These are phyloP conservation scores for Colletotrichum sp. DNA, from an alignment of 2,329 filamentous ascomycete genomes.

Conservation along the genomic window DNA sequence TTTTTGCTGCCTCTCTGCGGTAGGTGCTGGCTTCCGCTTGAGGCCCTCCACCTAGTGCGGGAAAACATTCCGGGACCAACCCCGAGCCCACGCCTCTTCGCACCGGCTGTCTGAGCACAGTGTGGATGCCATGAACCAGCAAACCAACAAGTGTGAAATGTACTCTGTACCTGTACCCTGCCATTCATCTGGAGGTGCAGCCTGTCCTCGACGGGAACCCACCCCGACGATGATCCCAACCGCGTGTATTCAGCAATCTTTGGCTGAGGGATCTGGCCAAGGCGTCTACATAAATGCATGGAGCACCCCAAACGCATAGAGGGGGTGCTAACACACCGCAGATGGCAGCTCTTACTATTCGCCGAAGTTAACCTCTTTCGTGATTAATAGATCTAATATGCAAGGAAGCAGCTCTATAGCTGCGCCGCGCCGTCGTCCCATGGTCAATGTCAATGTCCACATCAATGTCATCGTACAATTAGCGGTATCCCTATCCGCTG, in stretches of 20 bases:
- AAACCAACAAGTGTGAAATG: neutral
- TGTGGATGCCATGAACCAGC: too few species aligned
- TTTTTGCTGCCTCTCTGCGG: neutral
- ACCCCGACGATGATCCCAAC: neutral
- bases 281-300: neutral
- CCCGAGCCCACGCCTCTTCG: neutral
- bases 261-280: neutral
- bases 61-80: conserved; percentile 10
- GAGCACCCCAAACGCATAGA: neutral
- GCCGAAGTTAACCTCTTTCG: conserved; percentile 10
- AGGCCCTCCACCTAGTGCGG: neutral
- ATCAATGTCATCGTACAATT: conserved; percentile 13
- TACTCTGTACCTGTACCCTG: neutral
- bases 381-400: conserved; percentile 21
- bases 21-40: neutral
- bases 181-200: neutral
- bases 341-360: neutral
- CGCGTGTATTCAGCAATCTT: neutral
- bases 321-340: neutral
- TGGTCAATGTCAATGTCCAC: neutral
- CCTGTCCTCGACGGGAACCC: neutral
- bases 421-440: neutral
- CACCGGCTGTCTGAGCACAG: neutral
- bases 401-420: conserved; percentile 13
- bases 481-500: neutral